These are phyloP conservation scores for Phyllosticta citribraziliensis DNA, from an alignment of 2,329 filamentous ascomycete genomes.

Conservation along the genomic window DNA sequence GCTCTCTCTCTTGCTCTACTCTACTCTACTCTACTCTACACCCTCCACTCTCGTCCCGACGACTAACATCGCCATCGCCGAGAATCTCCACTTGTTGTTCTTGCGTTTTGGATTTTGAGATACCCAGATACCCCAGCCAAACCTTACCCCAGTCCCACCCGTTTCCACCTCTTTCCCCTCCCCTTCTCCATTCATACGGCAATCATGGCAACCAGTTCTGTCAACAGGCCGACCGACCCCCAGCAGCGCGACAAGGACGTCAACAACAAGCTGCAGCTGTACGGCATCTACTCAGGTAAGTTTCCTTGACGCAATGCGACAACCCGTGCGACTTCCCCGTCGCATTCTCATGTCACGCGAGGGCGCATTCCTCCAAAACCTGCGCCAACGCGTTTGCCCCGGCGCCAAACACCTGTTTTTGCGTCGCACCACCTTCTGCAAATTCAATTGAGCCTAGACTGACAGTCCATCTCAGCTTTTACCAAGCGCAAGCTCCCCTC, in stretches of 20 bases:
- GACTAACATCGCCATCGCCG: neutral
- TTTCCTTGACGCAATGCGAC: neutral
- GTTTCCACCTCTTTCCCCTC: neutral
- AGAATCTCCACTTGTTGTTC: neutral
- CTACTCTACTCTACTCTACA: neutral
- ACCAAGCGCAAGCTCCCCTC: conserved; percentile 83
- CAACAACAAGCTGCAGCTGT: conserved; percentile 89
- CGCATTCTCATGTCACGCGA: neutral
- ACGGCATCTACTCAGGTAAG: conserved; percentile 68
- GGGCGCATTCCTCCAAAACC: neutral
- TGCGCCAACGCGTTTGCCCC: neutral
- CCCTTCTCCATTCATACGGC: neutral
- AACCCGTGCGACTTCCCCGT: neutral
- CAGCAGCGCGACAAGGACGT: conserved; percentile 76
- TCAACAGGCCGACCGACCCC: conserved; percentile 65
- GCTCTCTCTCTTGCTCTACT: neutral
- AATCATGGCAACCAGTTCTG: conserved; percentile 21
- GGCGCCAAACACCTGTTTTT: neutral
- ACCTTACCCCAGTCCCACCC: neutral
- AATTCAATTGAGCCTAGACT: neutral
- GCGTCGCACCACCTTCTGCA: neutral
- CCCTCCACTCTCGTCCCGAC: neutral
- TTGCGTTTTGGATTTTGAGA: conserved; percentile 9
- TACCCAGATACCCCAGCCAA: conserved; percentile 6
- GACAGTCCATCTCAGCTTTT: conserved; percentile 50